Conservation (phyloP, 768 basidiomycete species). For the Kwoniella pini region DNA sequence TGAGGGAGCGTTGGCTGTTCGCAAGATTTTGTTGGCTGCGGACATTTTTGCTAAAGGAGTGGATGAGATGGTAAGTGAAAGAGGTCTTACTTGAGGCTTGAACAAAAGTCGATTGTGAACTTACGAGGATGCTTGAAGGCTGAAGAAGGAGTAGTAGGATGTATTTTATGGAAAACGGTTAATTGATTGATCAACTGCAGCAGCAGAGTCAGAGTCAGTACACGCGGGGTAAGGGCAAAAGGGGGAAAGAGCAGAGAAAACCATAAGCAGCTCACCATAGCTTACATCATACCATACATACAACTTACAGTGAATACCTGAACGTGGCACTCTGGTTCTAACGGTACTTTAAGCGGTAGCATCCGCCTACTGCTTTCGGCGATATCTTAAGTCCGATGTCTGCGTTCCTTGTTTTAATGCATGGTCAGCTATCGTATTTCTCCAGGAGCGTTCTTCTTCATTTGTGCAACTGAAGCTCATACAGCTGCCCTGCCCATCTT, state of each 20-base stretch:
- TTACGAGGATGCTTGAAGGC: slow-evolving; percentile 23
- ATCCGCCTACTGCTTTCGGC: background rate
- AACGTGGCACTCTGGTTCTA: too few species aligned
- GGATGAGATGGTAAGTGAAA: slow-evolving; percentile 5
- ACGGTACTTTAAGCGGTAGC: too few species aligned
- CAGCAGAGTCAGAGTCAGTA: too few species aligned
- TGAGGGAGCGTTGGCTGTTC: slow-evolving; percentile 92
- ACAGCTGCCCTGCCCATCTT: too few species aligned
- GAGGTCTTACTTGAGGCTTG: background rate
- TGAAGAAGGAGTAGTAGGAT: slow-evolving; percentile 2
- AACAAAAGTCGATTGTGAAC: background rate
- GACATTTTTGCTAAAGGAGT: slow-evolving; percentile 36
- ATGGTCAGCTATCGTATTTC: too few species aligned
- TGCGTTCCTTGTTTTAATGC: background rate
- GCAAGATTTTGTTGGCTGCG: slow-evolving; percentile 72
- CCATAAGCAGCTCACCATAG: too few species aligned
- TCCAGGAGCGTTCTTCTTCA: too few species aligned
- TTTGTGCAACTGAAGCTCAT: too few species aligned
- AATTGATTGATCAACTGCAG: background rate
- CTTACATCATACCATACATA: too few species aligned
- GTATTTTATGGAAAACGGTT: background rate
- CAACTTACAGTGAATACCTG: too few species aligned
- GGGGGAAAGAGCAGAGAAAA: too few species aligned
- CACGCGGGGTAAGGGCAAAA: too few species aligned
- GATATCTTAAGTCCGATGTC: slow-evolving; percentile 11